Evolutionary conservation across 2,329 filamentous ascomycete species (phyloP), one percentile per base, ranked within the genome.

Genomic region (Claviceps digitariae): DNA sequence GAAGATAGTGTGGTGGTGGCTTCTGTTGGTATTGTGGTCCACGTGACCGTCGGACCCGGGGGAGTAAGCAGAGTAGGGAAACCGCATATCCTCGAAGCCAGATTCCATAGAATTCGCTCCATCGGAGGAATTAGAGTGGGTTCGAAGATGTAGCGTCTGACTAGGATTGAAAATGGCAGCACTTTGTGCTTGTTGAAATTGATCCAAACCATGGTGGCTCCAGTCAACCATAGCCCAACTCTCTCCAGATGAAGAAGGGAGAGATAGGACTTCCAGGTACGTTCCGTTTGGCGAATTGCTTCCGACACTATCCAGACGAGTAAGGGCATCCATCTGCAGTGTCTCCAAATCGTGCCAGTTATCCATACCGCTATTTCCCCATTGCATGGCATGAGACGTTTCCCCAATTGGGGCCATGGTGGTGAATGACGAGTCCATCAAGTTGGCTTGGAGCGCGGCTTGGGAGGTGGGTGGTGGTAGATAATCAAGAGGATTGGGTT

Each of bases 161-260:
- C 85, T 82, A 2, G 91, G 91, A 69, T 96, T 95, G 75, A 95
- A 94, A 63, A 95, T 90, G 59, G 87, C 83, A 43, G 74, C 68
- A 57, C 74, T 79, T 51, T 79, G 78, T 6, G 64, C 62, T 54
- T 74, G 72, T 50, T 69, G 66, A 55, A 70, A 69, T 60, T 91
- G 86, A 60, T 86, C 82, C 40, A 70, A 61, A 50, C 83, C 85
- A 56, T 81, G 83, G 56, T 84, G 81, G 55, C 83, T 83, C 65
- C 82, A 79, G 59, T 93, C 87, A 54, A 96, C 83, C 59, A 86
- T 80, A 50, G 81, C 82, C 90, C 90, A 97, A 54, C 88, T 87
- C 61, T 90, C 87, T 61, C 94, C 90, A 63, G 86, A 87, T 58
- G 89, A 89, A 53, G 83, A 84, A 25, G 81, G 78, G 45, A 95